Evolutionary conservation across 108 stramenopile genomes (phyloP), one percentile per base, ranked within the genome.

Genomic region (Fragilaria radians): DNA sequence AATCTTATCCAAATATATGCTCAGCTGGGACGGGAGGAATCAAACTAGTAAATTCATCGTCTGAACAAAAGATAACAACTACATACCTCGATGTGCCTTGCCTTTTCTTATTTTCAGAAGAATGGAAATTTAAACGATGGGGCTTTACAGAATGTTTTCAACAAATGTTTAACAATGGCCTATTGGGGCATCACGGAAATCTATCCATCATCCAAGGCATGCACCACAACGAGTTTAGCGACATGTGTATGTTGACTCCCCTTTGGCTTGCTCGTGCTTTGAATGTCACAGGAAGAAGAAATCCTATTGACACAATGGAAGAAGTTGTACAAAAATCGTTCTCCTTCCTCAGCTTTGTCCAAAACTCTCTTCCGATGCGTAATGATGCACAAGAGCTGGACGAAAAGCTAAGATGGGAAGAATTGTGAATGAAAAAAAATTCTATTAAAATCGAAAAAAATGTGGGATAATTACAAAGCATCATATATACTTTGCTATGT

Each of bases 151-250:
- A 72, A 0, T 46, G 70, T 0, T 22, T 83, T 32, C 33, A 53
- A 50, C 62, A 67, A 17, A 73, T 83, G 72, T 47, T 57, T 30
- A 11, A 52, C 29, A 32, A 47, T 23, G 65, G 62, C 9, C 21
- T 42, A 3, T 50, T 83, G n/a, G 82, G 82, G 5, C 62, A 46
- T 1, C 47, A 49, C 0, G 27, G 56, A 1, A 48, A 67, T n/a
- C 61, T 73, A 5, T 52, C 28, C 4, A 57, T 74, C 21, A 70
- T 83, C 30, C 19, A 54, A 5, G 62, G 57, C 9, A 67, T 74
- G 1, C 47, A 73, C 22, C 82, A 83, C 52, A 71, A 61, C 14
- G 82, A 83, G 62, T 83, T 83, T 28, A 70, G 71, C 23, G 82
- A 83, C 49, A 75, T 29, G 22, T 73, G 57, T 23, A 67, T 77